phyloP scores from a whole-genome alignment of 2,329 filamentous ascomycete genomes.

The Diplodia seriata region DNA sequence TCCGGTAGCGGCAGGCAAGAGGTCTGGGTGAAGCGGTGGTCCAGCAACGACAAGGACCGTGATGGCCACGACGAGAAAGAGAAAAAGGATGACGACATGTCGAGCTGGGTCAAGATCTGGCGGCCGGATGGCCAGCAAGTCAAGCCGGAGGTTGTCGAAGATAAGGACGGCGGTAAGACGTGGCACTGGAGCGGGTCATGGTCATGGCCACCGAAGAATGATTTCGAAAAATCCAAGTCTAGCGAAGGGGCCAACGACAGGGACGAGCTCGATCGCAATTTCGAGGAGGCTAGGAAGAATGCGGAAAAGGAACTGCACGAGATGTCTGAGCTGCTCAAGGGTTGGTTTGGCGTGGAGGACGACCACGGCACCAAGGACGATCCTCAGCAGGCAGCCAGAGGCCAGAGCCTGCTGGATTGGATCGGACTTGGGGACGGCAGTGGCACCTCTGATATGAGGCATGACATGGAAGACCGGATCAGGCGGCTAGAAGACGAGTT shows the following conservation, averaged over 20 bases:
- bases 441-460: not conserved
- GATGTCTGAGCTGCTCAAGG: constrained; percentile 13
- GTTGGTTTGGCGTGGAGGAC: constrained; percentile 15
- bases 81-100: not conserved
- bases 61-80: not conserved
- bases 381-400: not conserved
- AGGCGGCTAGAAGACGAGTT: constrained; percentile 21
- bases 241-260: not conserved
- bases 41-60: not conserved
- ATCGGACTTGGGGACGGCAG: not conserved
- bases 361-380: not conserved
- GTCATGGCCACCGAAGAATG: constrained; percentile 29
- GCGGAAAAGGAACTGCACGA: constrained; percentile 28
- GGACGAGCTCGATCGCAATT: not conserved
- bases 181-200: constrained; percentile 26
- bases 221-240: not conserved
- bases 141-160: constrained; percentile 30
- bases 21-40: constrained; percentile 17
- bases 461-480: constrained; percentile 21
- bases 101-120: constrained; percentile 22
- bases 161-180: constrained; percentile 29
- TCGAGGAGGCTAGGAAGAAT: constrained; percentile 22
- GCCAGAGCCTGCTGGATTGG: constrained; percentile 8
- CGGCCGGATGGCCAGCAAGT: constrained; percentile 14
- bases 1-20: constrained; percentile 8